These are phyloP conservation scores for Kodamaea restingae DNA, from an alignment of 805 yeast genomes.

Conservation along the genomic window DNA sequence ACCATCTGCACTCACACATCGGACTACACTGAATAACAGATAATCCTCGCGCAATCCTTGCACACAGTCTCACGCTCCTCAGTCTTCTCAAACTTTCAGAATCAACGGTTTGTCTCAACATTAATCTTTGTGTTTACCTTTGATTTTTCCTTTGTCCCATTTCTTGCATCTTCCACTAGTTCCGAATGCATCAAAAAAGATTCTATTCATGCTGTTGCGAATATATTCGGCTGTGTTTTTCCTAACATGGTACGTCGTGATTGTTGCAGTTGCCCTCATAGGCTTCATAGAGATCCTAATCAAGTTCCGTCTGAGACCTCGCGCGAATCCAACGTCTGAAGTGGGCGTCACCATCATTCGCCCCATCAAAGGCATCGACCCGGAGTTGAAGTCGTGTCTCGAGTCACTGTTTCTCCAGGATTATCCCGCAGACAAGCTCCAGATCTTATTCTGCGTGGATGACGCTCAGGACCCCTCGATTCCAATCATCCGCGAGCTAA, in stretches of 20 bases:
- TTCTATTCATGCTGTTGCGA: constrained; percentile 5
- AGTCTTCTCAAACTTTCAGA: no score
- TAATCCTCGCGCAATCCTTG: no score
- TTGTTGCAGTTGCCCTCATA: constrained; percentile 31
- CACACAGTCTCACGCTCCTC: no score
- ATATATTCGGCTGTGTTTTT: constrained; percentile 13
- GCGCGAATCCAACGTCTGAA: neutral
- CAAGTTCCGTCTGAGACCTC: constrained; percentile 26
- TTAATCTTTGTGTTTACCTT: no score
- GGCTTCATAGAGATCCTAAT: constrained; percentile 39
- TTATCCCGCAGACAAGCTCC: constrained; percentile 57
- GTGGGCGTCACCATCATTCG: constrained; percentile 68
- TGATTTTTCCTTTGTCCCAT: neutral
- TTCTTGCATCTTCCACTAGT: neutral
- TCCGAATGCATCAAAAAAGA: constrained; percentile 1
- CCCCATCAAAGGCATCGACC: constrained; percentile 82
- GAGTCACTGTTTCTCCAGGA: constrained; percentile 64
- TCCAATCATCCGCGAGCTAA: constrained; percentile 48
- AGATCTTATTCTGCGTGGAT: constrained; percentile 75
- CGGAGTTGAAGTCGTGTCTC: constrained; percentile 66
- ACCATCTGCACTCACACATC: no score
- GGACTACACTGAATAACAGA: no score
- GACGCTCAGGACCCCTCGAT: constrained; percentile 60
- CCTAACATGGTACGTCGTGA: constrained; percentile 38
- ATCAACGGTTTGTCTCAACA: no score